phyloP scores from a whole-genome alignment of 192 early-diverging fungal genomes.

The Coemansia furcata region DNA sequence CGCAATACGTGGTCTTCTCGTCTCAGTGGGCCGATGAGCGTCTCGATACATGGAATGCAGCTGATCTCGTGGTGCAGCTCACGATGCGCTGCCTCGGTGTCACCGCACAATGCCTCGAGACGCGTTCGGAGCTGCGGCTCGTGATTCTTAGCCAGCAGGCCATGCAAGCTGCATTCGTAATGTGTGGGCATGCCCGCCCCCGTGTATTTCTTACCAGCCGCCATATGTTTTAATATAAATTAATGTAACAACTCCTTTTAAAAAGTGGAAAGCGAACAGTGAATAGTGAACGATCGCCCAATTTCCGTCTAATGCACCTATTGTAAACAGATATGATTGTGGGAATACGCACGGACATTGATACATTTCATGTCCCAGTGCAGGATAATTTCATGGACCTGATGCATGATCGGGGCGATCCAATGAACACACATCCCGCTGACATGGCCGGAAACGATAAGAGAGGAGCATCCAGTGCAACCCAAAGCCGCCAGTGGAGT shows the following conservation, averaged over 20 bases:
- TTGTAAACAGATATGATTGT: not conserved
- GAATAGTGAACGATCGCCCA: not conserved
- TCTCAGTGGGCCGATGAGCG: conserved; percentile 65
- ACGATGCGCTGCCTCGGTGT: conserved; percentile 54
- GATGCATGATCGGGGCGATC: not conserved
- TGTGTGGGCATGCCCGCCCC: conserved; percentile 32
- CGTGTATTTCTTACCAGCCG: conserved; percentile 38
- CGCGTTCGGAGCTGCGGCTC: conserved; percentile 61
- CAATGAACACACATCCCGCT: not conserved
- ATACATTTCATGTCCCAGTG: not conserved
- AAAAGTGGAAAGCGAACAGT: not conserved
- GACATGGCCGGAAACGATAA: not conserved
- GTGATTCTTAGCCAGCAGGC: conserved; percentile 45
- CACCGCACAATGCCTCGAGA: conserved; percentile 66
- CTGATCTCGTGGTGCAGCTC: conserved; percentile 69
- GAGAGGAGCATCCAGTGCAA: not conserved
- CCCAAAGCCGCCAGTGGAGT: not conserved
- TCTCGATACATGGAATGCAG: conserved; percentile 66
- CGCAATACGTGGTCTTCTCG: conserved; percentile 73
- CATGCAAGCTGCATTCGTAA: conserved; percentile 62
- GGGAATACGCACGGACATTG: not conserved
- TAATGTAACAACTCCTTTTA: not conserved
- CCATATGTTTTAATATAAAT: conserved; percentile 22
- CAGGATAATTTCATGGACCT: not conserved
- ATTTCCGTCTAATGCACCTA: not conserved